A percentile compares a stretch with the other conserved stretches of the same genome.
phyloP scores from a whole-genome alignment of 1,139 yeast species.

The Diutina neorugosa region DNA sequence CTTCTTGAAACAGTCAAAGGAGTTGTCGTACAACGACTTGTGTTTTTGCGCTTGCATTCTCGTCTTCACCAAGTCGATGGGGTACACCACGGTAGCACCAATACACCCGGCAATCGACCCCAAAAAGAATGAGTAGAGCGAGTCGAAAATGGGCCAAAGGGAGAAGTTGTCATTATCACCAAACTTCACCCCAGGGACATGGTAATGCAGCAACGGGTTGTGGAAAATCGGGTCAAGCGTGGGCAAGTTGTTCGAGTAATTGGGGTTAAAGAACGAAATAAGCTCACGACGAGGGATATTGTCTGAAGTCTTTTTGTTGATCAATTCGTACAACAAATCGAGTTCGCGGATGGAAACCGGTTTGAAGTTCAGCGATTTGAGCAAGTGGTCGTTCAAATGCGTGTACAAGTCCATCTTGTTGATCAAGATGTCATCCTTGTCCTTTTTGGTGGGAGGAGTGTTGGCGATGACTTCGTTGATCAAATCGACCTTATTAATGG shows the following conservation, averaged over 20 bases:
- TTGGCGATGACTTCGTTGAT: conserved; percentile 53
- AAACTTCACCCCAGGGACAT: conserved; percentile 28
- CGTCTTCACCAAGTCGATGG: conserved; percentile 91
- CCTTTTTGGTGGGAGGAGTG: conserved; percentile 33
- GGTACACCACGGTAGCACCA: conserved; percentile 97
- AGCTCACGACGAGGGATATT: conserved; percentile 41
- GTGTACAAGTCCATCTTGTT: conserved; percentile 30
- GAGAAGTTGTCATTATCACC: conserved; percentile 29
- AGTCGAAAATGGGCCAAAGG: conserved; percentile 59
- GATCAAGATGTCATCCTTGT: conserved; percentile 33
- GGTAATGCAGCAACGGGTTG: neutral
- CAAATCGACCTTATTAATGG: conserved; percentile 33
- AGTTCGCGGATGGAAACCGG: conserved; percentile 33
- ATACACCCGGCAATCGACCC: conserved; percentile 97
- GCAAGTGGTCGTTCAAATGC: conserved; percentile 38
- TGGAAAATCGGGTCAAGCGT: conserved; percentile 29
- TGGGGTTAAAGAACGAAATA: conserved; percentile 37
- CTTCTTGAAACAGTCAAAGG: conserved; percentile 76
- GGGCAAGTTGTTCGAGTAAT: conserved; percentile 24
- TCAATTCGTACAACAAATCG: conserved; percentile 35
- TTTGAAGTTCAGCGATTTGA: conserved; percentile 40
- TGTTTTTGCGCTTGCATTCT: conserved; percentile 94
- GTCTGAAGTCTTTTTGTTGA: conserved; percentile 30
- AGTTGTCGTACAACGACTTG: conserved; percentile 61
- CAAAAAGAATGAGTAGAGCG: conserved; percentile 74